A percentile compares a stretch with the other conserved stretches of the same genome.
phyloP scores from a whole-genome alignment of 106 monocot genomes.

The Dendrobium chrysotoxum region DNA sequence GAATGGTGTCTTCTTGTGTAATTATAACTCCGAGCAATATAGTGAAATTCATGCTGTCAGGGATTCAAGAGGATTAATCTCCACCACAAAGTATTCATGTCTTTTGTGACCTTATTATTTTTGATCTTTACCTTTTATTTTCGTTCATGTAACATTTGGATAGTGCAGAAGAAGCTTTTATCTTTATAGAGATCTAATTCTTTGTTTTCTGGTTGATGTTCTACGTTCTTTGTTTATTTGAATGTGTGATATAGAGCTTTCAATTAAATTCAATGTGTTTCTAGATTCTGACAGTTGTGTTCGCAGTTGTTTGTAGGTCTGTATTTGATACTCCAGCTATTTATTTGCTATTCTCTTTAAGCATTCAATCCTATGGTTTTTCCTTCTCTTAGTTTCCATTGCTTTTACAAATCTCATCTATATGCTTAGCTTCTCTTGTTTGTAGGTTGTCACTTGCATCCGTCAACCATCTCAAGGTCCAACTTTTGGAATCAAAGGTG shows the following conservation, averaged over 20 bases:
- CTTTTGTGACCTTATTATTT: background rate
- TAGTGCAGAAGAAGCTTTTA: background rate
- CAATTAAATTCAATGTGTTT: background rate
- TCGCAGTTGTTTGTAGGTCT: background rate
- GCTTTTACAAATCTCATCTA: background rate
- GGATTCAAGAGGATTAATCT: too few species aligned
- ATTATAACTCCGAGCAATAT: background rate
- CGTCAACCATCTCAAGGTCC: slow-evolving; percentile 99
- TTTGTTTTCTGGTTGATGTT: background rate
- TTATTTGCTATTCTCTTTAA: background rate
- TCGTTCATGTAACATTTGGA: background rate
- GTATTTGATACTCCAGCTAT: background rate
- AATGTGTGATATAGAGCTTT: background rate
- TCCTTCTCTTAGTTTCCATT: background rate
- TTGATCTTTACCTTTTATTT: background rate
- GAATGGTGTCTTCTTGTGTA: background rate
- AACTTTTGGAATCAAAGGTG: slow-evolving; percentile 98
- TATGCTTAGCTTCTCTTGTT: slow-evolving; percentile 1
- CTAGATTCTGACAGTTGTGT: background rate
- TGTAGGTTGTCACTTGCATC: slow-evolving; percentile 83
- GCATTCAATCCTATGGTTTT: background rate
- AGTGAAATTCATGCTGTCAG: too few species aligned
- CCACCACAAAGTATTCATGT: background rate
- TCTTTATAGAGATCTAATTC: background rate
- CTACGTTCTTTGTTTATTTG: background rate